Conservation (phyloP, 1,284 basidiomycete species). For the Leccinum fuscescens region DNA sequence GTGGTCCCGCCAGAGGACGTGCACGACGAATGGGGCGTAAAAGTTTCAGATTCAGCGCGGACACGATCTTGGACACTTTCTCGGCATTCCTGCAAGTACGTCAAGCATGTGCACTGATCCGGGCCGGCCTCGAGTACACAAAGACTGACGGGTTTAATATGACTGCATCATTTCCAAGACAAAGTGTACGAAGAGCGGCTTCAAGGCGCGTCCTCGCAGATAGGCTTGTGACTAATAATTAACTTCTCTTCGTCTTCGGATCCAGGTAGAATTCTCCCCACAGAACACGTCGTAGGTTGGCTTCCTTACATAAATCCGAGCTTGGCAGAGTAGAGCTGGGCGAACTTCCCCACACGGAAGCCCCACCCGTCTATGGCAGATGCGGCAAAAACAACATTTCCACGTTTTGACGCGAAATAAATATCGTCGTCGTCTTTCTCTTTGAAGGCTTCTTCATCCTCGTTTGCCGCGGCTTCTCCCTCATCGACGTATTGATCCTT, state of each 20-base stretch:
- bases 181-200: conserved; percentile 98
- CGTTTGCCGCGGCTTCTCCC: conserved; percentile 56
- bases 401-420: conserved; percentile 94
- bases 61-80: conserved; percentile 88
- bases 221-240: conserved; percentile 88
- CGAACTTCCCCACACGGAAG: conserved; percentile 92
- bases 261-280: conserved; percentile 99
- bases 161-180: conserved; percentile 91
- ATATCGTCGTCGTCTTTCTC: conserved; percentile 98
- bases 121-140: neutral
- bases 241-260: conserved; percentile 86
- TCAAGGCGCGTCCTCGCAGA: conserved; percentile 80
- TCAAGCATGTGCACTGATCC: conserved; percentile 42
- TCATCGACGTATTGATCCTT: conserved; percentile 67
- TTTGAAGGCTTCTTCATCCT: conserved; percentile 68
- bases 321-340: conserved; percentile 89
- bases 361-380: conserved; percentile 98
- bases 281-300: conserved; percentile 81
- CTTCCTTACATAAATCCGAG: conserved; percentile 93
- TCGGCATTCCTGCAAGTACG: conserved; percentile 73
- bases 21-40: conserved; percentile 35
- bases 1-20: too few species aligned
- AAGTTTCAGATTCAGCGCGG: conserved; percentile 81
- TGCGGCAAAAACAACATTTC: conserved; percentile 91
- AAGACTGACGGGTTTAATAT: conserved; percentile 78